phyloP scores from a whole-genome alignment of 176 grass and related monocot genomes.

The Stipa capillata region DNA sequence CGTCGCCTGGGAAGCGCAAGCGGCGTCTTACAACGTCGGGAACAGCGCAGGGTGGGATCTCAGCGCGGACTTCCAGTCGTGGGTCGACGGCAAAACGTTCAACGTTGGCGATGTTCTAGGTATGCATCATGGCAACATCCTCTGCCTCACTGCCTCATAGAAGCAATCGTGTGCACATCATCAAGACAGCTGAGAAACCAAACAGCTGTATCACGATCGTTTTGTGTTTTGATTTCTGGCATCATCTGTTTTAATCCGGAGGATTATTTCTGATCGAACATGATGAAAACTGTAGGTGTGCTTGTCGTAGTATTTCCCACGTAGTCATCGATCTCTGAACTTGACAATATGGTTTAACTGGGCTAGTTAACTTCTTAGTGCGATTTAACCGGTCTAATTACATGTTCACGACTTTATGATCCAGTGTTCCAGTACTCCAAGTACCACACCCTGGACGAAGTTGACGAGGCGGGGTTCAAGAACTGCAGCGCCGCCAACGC shows the following conservation, averaged over 20 bases:
- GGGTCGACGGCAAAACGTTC: conserved; percentile 57
- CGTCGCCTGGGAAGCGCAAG: background rate
- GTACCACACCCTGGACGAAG: conserved; percentile 65
- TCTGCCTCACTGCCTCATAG: background rate
- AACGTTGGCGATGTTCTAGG: conserved; percentile 62
- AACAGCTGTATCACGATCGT: too few relatives aligned
- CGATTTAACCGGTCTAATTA: too few relatives aligned
- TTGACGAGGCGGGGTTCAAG: conserved; percentile 51
- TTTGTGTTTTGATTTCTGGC: too few relatives aligned
- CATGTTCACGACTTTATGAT: background rate
- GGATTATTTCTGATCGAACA: too few relatives aligned
- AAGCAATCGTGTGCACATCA: too few relatives aligned
- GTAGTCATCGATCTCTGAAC: too few relatives aligned
- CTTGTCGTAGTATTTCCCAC: too few relatives aligned
- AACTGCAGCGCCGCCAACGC: conserved; percentile 41
- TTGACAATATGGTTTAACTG: too few relatives aligned
- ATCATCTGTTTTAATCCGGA: too few relatives aligned
- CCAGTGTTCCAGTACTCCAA: conserved; percentile 70
- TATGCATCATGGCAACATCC: background rate
- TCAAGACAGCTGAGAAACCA: too few relatives aligned
- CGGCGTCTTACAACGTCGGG: conserved; percentile 53
- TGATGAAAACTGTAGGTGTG: too few relatives aligned
- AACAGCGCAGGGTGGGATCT: conserved; percentile 73
- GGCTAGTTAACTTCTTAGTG: too few relatives aligned
- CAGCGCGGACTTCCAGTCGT: conserved; percentile 67